Conservation (phyloP, 2,329 filamentous ascomycete genomes). For the Colletotrichum incanum region DNA sequence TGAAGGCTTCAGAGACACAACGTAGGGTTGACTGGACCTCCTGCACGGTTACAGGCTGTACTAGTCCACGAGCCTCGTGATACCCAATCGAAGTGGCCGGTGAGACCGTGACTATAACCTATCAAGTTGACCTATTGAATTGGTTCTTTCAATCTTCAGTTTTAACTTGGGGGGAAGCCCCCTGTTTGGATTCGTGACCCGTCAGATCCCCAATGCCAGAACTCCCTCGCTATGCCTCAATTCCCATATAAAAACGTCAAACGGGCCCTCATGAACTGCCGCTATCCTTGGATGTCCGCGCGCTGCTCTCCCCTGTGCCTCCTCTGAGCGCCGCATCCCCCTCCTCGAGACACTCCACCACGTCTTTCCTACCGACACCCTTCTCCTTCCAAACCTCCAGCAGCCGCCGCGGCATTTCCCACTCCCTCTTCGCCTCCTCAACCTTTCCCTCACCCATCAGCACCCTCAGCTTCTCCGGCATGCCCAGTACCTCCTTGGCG, state of each 20-base stretch:
- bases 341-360: slow-evolving; percentile 67
- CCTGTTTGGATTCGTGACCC: neutral
- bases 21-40: neutral
- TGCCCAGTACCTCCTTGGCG: slow-evolving; percentile 74
- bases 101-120: neutral
- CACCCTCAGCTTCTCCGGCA: slow-evolving; percentile 71
- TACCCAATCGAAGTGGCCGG: neutral
- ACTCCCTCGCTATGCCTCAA: slow-evolving; percentile 35
- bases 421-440: slow-evolving; percentile 73
- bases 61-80: neutral
- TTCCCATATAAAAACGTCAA: neutral
- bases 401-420: slow-evolving; percentile 68
- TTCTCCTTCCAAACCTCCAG: slow-evolving; percentile 69
- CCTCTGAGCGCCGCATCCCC: slow-evolving; percentile 66
- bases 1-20: neutral
- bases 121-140: neutral
- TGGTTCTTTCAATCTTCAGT: neutral
- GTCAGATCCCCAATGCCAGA: slow-evolving; percentile 4
- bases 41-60: too few species aligned
- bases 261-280: slow-evolving; percentile 29
- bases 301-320: slow-evolving; percentile 38
- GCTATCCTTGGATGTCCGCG: slow-evolving; percentile 41
- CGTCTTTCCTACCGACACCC: slow-evolving; percentile 69
- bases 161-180: too few species aligned
- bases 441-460: slow-evolving; percentile 73